Conservation (phyloP, 1,139 yeast genomes). For the Barnettozyma hawaiiensis region DNA sequence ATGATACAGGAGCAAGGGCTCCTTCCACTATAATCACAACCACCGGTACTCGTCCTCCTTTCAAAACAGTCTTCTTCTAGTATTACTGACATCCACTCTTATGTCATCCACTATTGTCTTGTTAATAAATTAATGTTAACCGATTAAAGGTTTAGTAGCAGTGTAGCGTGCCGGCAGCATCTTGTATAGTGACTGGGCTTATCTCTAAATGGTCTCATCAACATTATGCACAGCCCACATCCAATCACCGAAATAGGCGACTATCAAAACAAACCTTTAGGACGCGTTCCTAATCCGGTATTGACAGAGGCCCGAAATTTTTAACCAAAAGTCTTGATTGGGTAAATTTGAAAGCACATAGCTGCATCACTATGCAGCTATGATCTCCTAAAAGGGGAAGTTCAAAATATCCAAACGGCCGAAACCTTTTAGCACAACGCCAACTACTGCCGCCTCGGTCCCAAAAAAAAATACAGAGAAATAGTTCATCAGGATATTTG, state of each 20-base stretch:
- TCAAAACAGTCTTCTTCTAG: conserved; percentile 20
- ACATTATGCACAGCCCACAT: background rate
- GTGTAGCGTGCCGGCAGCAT: too few species aligned
- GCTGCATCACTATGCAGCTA: background rate
- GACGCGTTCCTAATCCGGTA: background rate
- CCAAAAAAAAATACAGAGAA: background rate
- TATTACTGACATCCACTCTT: background rate
- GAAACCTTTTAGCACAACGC: background rate
- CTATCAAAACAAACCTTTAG: background rate
- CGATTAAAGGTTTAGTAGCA: too few species aligned
- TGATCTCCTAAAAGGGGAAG: background rate
- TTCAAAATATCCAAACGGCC: background rate
- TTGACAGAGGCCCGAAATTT: background rate
- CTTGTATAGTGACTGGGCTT: too few species aligned
- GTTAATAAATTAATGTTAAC: background rate
- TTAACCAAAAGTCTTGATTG: background rate
- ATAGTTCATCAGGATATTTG: too few species aligned
- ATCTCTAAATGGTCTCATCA: too few species aligned
- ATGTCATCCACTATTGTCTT: background rate
- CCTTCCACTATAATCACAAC: conserved; percentile 17
- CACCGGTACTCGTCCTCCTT: conserved; percentile 18
- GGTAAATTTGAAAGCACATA: background rate
- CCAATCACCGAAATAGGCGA: background rate
- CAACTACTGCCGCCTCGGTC: too few species aligned
- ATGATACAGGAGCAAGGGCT: conserved; percentile 50